Evolutionary conservation across 1,139 yeast species (phyloP).

Genomic region (Candida pseudoviswanathii): DNA sequence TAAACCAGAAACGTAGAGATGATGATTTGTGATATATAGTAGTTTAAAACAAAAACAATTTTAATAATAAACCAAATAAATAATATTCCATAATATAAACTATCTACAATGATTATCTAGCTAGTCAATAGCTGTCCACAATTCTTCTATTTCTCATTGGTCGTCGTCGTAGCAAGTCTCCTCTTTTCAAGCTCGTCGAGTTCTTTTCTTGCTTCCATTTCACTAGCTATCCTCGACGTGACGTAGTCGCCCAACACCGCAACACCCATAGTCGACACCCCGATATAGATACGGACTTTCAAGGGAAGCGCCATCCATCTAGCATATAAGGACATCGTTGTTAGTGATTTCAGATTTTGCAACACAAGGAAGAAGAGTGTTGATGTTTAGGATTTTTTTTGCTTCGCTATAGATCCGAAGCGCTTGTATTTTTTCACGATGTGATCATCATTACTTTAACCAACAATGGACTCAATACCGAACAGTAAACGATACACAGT

Average conservation of each 20-base stretch:
- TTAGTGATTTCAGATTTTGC: neutral
- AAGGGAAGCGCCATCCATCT: slow-evolving; percentile 55
- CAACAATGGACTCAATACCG: slow-evolving; percentile 3
- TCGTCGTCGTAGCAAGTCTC: neutral
- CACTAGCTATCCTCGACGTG: slow-evolving; percentile 49
- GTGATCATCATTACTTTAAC: neutral
- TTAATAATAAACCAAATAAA: neutral
- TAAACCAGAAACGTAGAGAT: slow-evolving; percentile 2
- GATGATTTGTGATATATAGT: neutral
- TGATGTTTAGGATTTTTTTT: neutral
- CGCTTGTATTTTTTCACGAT: neutral
- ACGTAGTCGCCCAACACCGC: slow-evolving; percentile 56
- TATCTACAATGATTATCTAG: neutral
- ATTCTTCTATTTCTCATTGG: neutral
- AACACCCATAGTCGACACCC: slow-evolving; percentile 52
- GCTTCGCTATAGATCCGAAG: neutral
- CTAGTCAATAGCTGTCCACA: neutral
- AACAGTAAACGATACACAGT: slow-evolving; percentile 23
- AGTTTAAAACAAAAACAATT: neutral
- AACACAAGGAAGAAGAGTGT: no score
- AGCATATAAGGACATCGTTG: slow-evolving; percentile 38
- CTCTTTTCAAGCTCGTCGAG: slow-evolving; percentile 1
- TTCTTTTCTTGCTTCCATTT: slow-evolving; percentile 27
- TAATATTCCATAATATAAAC: neutral
- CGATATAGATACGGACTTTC: slow-evolving; percentile 54